Evolutionary conservation across 192 early-diverging fungal species (phyloP).

Genomic region (Jimgerdemannia lactiflua): DNA sequence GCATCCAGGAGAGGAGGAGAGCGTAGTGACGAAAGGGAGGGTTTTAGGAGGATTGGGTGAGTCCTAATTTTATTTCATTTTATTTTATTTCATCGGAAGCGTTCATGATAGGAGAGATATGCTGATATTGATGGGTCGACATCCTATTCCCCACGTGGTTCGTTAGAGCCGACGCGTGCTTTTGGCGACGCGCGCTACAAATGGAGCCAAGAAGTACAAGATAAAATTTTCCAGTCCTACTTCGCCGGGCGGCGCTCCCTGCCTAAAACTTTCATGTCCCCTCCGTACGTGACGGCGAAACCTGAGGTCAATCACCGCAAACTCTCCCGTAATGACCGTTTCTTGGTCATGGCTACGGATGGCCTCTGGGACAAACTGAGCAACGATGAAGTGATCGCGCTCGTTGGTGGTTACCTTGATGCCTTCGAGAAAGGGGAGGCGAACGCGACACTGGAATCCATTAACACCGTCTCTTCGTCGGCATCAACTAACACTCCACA

Average conservation of each 20-base stretch:
- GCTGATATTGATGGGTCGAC: background rate
- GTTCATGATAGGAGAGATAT: background rate
- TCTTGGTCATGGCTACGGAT: slow-evolving; percentile 79
- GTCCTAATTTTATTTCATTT: background rate
- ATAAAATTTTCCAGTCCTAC: slow-evolving; percentile 41
- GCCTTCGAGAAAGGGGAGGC: slow-evolving; percentile 3
- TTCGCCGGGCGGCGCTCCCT: slow-evolving; percentile 44
- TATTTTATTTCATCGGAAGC: background rate
- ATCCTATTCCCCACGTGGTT: background rate
- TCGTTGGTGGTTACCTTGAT: slow-evolving; percentile 43
- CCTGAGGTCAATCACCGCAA: slow-evolving; percentile 65
- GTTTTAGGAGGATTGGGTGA: slow-evolving; percentile 53
- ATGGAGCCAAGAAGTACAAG: slow-evolving; percentile 63
- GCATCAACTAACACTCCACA: background rate
- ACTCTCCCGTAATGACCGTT: slow-evolving; percentile 58
- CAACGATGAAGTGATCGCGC: slow-evolving; percentile 54
- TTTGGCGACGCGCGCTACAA: slow-evolving; percentile 73
- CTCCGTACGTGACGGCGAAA: slow-evolving; percentile 74
- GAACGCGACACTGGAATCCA: background rate
- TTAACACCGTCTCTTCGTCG: background rate
- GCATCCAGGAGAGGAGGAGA: slow-evolving; percentile 69
- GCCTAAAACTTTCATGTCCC: slow-evolving; percentile 49
- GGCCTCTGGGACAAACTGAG: slow-evolving; percentile 79
- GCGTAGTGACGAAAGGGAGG: slow-evolving; percentile 53
- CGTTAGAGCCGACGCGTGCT: slow-evolving; percentile 45